These are phyloP conservation scores for Albugo candida DNA, from an alignment of 352 stramenopile species.

Conservation along the genomic window DNA sequence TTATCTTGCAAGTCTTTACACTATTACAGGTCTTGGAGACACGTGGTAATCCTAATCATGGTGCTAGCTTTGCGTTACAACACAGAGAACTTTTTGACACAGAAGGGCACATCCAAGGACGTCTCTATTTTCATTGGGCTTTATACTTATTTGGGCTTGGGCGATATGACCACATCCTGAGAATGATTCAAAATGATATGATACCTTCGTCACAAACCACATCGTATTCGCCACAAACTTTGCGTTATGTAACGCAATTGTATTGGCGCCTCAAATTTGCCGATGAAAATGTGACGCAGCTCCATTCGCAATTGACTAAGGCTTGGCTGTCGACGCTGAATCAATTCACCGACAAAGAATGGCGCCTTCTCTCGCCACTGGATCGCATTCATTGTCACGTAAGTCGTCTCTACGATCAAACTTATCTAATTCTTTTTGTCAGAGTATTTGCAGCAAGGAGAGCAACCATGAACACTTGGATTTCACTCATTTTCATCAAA, in stretches of 20 bases:
- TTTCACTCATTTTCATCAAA: not conserved
- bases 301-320: constrained; percentile 17
- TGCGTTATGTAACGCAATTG: constrained; percentile 50
- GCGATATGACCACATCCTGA: constrained; percentile 61
- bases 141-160: constrained; percentile 64
- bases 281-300: constrained; percentile 25
- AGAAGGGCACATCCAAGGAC: constrained; percentile 37
- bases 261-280: constrained; percentile 73
- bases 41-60: constrained; percentile 66
- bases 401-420: constrained; percentile 1
- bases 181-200: constrained; percentile 64
- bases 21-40: constrained; percentile 57
- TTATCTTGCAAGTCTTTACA: constrained; percentile 31
- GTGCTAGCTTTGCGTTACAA: constrained; percentile 65
- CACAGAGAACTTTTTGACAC: constrained; percentile 59
- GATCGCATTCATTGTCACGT: constrained; percentile 39
- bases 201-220: constrained; percentile 20
- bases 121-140: constrained; percentile 70
- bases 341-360: constrained; percentile 8
- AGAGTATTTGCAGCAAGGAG: constrained; percentile 2
- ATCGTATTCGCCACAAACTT: constrained; percentile 35
- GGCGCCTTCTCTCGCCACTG: constrained; percentile 21
- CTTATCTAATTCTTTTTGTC: not conserved
- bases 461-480: constrained; percentile 3
- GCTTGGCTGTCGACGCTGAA: constrained; percentile 17